Conservation (phyloP, 2,329 filamentous ascomycete genomes). For the Neoascochyta sp. region DNA sequence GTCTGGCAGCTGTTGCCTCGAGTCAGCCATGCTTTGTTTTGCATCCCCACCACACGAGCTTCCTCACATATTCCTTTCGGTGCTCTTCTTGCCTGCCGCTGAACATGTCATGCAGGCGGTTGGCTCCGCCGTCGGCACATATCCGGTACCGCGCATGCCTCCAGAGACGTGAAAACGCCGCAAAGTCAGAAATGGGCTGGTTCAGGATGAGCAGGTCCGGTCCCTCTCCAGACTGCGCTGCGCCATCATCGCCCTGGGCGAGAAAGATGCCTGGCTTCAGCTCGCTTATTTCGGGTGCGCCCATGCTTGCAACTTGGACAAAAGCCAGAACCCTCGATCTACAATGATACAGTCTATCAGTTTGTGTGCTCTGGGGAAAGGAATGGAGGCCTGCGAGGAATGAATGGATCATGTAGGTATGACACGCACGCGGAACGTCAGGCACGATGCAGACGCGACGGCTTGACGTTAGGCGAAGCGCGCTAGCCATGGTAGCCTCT, state of each 20-base stretch:
- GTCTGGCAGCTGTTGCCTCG: slow-evolving; percentile 48
- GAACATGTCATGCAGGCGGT: slow-evolving; percentile 61
- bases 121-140: slow-evolving; percentile 89
- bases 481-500: no score
- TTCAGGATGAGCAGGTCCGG: slow-evolving; percentile 46
- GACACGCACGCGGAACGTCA: slow-evolving; percentile 1
- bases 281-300: slow-evolving; percentile 9
- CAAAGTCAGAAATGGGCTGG: slow-evolving; percentile 45
- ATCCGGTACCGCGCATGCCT: slow-evolving; percentile 60
- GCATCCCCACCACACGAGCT: no score
- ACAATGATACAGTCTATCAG: no score
- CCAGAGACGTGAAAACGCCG: slow-evolving; percentile 49
- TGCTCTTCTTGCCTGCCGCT: slow-evolving; percentile 17
- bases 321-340: no score
- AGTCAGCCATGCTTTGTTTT: no score
- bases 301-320: slow-evolving; percentile 9
- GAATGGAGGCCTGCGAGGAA: slow-evolving; percentile 1
- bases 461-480: slow-evolving; percentile 8
- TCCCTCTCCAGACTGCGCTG: slow-evolving; percentile 12
- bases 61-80: slow-evolving; percentile 31
- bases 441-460: slow-evolving; percentile 2
- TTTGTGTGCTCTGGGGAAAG: no score
- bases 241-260: slow-evolving; percentile 14
- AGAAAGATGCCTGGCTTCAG: slow-evolving; percentile 29
- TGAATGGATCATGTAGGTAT: slow-evolving; percentile 1